phyloP scores from a whole-genome alignment of 2,329 filamentous ascomycete species.

The Fusarium proliferatum region DNA sequence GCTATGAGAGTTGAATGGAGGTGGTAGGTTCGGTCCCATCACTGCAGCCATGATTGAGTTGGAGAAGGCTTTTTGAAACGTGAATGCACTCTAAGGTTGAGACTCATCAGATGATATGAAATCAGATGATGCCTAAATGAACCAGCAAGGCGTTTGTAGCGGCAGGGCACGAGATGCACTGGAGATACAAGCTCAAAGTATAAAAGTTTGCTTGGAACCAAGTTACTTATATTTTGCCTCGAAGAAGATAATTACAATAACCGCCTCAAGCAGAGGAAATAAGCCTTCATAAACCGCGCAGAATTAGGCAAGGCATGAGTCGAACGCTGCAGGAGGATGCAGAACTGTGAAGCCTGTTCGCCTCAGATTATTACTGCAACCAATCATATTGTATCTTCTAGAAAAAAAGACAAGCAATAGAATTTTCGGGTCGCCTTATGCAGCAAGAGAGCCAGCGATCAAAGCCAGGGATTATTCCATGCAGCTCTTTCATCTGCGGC shows the following conservation, averaged over 20 bases:
- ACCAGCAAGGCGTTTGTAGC: background rate
- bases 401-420: background rate
- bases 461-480: background rate
- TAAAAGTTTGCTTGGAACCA: background rate
- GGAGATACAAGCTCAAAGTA: background rate
- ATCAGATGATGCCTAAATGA: slow-evolving; percentile 22
- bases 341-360: background rate
- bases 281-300: slow-evolving; percentile 5
- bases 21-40: slow-evolving; percentile 7
- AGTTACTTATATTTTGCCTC: background rate
- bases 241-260: background rate
- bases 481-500: background rate
- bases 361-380: background rate
- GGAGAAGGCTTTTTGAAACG: background rate
- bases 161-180: background rate
- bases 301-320: slow-evolving; percentile 14
- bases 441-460: background rate
- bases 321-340: slow-evolving; percentile 17
- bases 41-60: slow-evolving; percentile 6
- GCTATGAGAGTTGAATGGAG: background rate
- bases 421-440: background rate
- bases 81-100: background rate
- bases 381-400: background rate
- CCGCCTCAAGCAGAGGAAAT: background rate
- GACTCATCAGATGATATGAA: slow-evolving; percentile 20